phyloP scores from a whole-genome alignment of 2,329 filamentous ascomycete species.

The Periconia digitata region DNA sequence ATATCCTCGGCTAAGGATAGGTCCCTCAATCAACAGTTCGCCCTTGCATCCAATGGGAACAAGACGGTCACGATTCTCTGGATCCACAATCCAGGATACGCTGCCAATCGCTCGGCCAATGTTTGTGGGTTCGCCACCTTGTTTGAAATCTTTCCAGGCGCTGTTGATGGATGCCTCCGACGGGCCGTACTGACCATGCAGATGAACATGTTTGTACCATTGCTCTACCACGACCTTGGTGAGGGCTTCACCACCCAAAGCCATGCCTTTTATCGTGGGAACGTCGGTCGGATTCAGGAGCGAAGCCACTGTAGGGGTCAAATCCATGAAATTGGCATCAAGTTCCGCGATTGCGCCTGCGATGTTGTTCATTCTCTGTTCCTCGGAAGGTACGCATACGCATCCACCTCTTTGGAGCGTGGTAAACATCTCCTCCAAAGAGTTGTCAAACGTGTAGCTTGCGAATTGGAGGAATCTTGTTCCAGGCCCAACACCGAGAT shows the following conservation, averaged over 20 bases:
- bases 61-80: constrained; percentile 32
- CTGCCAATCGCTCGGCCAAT: constrained; percentile 35
- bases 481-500: constrained; percentile 18
- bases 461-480: constrained; percentile 43
- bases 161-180: constrained; percentile 38
- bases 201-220: constrained; percentile 23
- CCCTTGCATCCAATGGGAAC: constrained; percentile 38
- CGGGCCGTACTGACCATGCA: constrained; percentile 36
- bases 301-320: constrained; percentile 62
- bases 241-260: constrained; percentile 49
- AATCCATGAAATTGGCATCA: constrained; percentile 42
- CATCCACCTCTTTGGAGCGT: constrained; percentile 55
- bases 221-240: constrained; percentile 33
- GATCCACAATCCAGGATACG: constrained; percentile 36
- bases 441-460: constrained; percentile 59
- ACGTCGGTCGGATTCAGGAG: constrained; percentile 49
- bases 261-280: constrained; percentile 47
- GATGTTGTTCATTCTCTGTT: constrained; percentile 55
- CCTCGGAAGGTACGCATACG: constrained; percentile 58
- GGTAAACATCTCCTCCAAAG: constrained; percentile 58
- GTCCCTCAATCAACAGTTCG: constrained; percentile 39
- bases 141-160: constrained; percentile 30
- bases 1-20: constrained; percentile 37
- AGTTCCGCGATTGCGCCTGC: constrained; percentile 44
- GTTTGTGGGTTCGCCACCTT: constrained; percentile 36